phyloP scores from a whole-genome alignment of 169 alveolate species.

The Eimeria acervulina region DNA sequence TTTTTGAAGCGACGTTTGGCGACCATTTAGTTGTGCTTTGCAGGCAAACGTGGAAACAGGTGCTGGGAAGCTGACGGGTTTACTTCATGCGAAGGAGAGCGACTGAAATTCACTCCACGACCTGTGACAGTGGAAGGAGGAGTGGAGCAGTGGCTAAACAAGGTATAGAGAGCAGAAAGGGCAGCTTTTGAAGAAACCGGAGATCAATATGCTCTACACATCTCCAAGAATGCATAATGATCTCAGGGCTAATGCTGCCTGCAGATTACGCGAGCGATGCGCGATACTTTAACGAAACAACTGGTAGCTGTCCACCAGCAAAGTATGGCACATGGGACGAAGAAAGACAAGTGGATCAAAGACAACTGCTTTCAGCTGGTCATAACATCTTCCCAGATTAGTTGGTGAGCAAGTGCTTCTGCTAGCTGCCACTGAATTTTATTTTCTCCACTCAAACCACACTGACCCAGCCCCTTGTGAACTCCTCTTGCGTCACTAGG shows the following conservation, averaged over 20 bases:
- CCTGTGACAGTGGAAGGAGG: constrained; percentile 84
- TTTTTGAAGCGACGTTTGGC: constrained; percentile 82
- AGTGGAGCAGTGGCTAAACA: constrained; percentile 87
- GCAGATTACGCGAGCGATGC: constrained; percentile 87
- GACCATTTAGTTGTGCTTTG: neutral
- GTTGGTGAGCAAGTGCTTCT: constrained; percentile 90
- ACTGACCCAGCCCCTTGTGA: neutral
- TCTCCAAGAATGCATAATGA: neutral
- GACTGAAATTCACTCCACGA: constrained; percentile 85
- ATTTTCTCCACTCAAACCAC: neutral
- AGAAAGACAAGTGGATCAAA: constrained; percentile 91
- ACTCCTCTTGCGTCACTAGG: constrained; percentile 45
- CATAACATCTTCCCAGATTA: constrained; percentile 95
- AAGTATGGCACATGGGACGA: constrained; percentile 88
- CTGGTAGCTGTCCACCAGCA: constrained; percentile 86
- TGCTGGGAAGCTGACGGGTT: constrained; percentile 89
- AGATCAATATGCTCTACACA: neutral
- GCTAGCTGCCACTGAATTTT: neutral
- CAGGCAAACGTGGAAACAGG: constrained; percentile 83
- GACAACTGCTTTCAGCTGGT: constrained; percentile 92
- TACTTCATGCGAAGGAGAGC: constrained; percentile 94
- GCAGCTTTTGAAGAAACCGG: neutral
- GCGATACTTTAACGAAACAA: constrained; percentile 87
- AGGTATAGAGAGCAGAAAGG: constrained; percentile 80
- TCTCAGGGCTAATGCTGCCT: neutral